Evolutionary conservation across 2,329 filamentous ascomycete species (phyloP).

Genomic region (Aspergillus udagawae): DNA sequence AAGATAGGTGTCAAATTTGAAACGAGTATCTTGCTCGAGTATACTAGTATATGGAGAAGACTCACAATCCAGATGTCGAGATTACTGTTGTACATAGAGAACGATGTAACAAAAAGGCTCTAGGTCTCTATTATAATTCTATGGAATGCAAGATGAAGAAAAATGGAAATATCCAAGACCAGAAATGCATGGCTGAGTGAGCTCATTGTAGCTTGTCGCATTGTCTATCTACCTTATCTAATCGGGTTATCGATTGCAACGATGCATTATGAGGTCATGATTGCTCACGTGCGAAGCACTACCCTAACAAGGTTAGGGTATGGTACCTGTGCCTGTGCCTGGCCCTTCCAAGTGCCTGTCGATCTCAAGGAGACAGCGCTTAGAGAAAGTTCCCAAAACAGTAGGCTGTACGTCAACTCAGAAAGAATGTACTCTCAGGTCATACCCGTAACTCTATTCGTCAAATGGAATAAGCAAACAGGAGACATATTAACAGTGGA

Average conservation of each 20-base stretch:
- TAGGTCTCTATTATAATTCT: not conserved
- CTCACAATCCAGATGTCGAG: slow-evolving; percentile 56
- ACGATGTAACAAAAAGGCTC: not conserved
- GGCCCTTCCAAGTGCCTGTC: not conserved
- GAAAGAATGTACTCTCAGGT: slow-evolving; percentile 6
- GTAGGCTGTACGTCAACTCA: not conserved
- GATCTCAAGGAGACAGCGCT: not conserved
- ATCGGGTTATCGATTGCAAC: not conserved
- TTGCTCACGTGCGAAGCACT: slow-evolving; percentile 1
- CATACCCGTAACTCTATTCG: slow-evolving; percentile 25
- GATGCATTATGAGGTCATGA: slow-evolving; percentile 1
- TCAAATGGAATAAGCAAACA: slow-evolving; percentile 30
- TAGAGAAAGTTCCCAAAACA: not conserved
- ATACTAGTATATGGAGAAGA: slow-evolving; percentile 8
- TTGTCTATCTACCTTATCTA: slow-evolving; percentile 5
- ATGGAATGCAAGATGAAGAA: not conserved
- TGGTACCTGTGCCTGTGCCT: not conserved
- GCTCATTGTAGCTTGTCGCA: not conserved
- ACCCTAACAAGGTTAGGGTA: slow-evolving; percentile 6
- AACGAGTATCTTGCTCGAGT: not conserved
- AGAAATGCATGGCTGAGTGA: not conserved
- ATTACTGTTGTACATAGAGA: slow-evolving; percentile 45
- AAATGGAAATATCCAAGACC: not conserved
- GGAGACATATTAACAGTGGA: slow-evolving; percentile 38
- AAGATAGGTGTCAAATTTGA: not conserved